Percentiles rank a stretch among this genome's conserved stretches.
phyloP scores from a whole-genome alignment of 2,329 filamentous ascomycete species.

The Microdochium paspali region DNA sequence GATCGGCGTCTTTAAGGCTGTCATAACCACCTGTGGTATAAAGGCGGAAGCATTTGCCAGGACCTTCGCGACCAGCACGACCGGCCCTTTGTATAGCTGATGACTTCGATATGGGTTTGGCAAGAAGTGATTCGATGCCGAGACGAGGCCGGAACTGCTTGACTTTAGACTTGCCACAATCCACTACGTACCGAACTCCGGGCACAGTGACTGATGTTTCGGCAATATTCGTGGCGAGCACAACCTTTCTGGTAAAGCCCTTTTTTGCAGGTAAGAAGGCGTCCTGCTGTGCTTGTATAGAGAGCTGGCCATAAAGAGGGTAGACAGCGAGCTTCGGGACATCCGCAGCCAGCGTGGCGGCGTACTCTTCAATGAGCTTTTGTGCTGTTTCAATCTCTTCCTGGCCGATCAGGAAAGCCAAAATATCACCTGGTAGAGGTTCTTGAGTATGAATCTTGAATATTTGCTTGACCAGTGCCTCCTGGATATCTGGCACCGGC shows the following conservation, averaged over 20 bases:
- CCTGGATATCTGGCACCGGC: conserved; percentile 72
- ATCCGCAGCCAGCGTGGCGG: conserved; percentile 60
- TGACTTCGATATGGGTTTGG: conserved; percentile 86
- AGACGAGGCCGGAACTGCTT: conserved; percentile 82
- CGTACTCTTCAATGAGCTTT: conserved; percentile 71
- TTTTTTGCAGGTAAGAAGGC: conserved; percentile 71
- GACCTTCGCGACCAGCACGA: conserved; percentile 84
- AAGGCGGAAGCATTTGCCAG: conserved; percentile 81
- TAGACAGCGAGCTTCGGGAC: conserved; percentile 64
- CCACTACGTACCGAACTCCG: conserved; percentile 83
- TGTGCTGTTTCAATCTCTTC: conserved; percentile 84
- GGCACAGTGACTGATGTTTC: conserved; percentile 96
- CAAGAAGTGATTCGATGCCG: conserved; percentile 81
- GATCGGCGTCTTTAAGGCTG: conserved; percentile 60
- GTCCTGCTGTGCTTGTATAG: conserved; percentile 74
- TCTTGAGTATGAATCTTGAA: conserved; percentile 83
- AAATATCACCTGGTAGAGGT: conserved; percentile 84
- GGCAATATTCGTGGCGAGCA: conserved; percentile 94
- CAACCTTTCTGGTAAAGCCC: conserved; percentile 73
- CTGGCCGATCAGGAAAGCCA: conserved; percentile 87
- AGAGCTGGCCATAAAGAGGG: conserved; percentile 83
- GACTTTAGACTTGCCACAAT: conserved; percentile 88
- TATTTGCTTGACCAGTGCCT: conserved; percentile 70
- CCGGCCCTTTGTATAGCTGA: conserved; percentile 87
- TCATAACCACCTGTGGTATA: conserved; percentile 76